phyloP scores from a whole-genome alignment of 2,329 filamentous ascomycete genomes.

The Colletotrichum musicola region DNA sequence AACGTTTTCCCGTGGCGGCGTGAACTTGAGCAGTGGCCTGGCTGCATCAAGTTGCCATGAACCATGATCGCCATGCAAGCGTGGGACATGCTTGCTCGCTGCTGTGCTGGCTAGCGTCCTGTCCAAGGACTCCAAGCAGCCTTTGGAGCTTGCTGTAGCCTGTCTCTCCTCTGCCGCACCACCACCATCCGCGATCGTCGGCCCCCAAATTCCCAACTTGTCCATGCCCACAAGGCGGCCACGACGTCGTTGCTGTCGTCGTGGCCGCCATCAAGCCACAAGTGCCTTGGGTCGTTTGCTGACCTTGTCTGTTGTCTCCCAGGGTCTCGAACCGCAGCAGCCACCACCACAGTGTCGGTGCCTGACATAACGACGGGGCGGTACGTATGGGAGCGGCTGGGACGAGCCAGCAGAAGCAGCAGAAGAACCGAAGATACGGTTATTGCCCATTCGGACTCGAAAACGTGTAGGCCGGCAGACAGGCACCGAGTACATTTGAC shows the following conservation, averaged over 20 bases:
- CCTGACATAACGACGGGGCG: slow-evolving; percentile 34
- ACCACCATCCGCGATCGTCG: slow-evolving; percentile 23
- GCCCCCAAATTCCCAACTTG: no score
- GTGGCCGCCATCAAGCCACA: slow-evolving; percentile 32
- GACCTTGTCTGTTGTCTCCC: slow-evolving; percentile 18
- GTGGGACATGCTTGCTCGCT: slow-evolving; percentile 37
- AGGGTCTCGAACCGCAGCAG: slow-evolving; percentile 18
- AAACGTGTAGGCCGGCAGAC: slow-evolving; percentile 8
- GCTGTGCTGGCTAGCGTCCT: slow-evolving; percentile 38
- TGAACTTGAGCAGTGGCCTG: slow-evolving; percentile 42
- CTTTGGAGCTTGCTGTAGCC: slow-evolving; percentile 8
- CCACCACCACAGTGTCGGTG: slow-evolving; percentile 24
- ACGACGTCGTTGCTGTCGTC: slow-evolving; percentile 13
- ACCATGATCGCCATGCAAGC: slow-evolving; percentile 52
- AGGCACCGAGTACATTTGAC: neutral
- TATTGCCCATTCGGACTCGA: neutral
- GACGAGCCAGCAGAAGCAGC: neutral
- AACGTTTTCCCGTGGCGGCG: slow-evolving; percentile 44
- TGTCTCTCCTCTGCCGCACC: slow-evolving; percentile 22
- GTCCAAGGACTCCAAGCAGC: slow-evolving; percentile 18
- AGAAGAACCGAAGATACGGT: neutral
- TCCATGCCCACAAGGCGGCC: slow-evolving; percentile 2
- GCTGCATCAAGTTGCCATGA: slow-evolving; percentile 52
- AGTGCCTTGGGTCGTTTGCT: slow-evolving; percentile 17
- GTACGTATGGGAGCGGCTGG: slow-evolving; percentile 16